Percentiles rank a stretch among this genome's conserved stretches.
These are phyloP conservation scores for Ganoderma lingzhi DNA, from an alignment of 1,284 basidiomycete genomes.

Conservation along the genomic window DNA sequence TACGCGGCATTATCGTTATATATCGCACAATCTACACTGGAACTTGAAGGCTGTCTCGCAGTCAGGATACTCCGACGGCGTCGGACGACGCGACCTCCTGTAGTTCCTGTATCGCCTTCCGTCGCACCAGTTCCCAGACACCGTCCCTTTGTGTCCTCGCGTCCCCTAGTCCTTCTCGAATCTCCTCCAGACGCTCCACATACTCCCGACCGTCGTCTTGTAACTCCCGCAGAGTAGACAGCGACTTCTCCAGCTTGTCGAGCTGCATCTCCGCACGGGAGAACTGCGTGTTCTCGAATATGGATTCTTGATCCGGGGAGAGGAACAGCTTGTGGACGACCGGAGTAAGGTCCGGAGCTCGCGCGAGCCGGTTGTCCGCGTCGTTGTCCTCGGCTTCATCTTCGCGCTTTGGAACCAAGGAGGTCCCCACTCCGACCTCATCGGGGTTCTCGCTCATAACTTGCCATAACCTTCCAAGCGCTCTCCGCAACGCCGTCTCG, in stretches of 20 bases:
- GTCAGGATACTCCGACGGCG: constrained; percentile 35
- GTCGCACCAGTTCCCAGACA: constrained; percentile 78
- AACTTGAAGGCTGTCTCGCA: constrained; percentile 8
- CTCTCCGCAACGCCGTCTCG: constrained; percentile 72
- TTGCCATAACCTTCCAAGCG: constrained; percentile 80
- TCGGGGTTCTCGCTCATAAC: constrained; percentile 74
- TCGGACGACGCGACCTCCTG: constrained; percentile 62
- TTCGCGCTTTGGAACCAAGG: constrained; percentile 71
- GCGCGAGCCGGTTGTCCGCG: constrained; percentile 57
- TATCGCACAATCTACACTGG: constrained; percentile 5
- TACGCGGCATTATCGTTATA: not conserved
- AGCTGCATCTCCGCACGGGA: constrained; percentile 68
- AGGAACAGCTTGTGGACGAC: constrained; percentile 74
- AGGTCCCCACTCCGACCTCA: constrained; percentile 36
- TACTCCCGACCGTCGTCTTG: constrained; percentile 86
- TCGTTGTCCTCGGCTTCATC: constrained; percentile 60
- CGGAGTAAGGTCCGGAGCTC: constrained; percentile 71
- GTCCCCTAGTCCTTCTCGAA: constrained; percentile 78
- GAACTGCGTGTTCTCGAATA: constrained; percentile 65
- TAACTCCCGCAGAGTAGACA: constrained; percentile 74
- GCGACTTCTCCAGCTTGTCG: constrained; percentile 74
- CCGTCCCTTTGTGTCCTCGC: constrained; percentile 70
- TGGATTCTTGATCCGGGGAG: constrained; percentile 50
- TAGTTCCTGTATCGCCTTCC: constrained; percentile 76
- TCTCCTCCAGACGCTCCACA: constrained; percentile 80